Evolutionary conservation across 2,329 filamentous ascomycete genomes (phyloP).

Genomic region (Beauveria varroae): DNA sequence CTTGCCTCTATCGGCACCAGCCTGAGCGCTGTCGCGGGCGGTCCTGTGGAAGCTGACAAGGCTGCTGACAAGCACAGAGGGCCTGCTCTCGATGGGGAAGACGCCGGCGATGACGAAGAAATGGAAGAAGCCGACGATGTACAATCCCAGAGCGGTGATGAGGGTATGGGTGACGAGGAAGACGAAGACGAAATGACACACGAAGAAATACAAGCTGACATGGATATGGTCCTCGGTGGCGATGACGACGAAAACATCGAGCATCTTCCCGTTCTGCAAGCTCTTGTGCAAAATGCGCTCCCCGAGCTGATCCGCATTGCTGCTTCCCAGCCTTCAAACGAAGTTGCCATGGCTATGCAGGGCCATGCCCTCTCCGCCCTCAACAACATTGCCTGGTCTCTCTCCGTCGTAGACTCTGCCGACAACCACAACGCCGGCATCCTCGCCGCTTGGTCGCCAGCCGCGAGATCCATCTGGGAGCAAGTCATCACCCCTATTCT

Average conservation of each 20-base stretch:
- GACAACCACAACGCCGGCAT: slow-evolving; percentile 45
- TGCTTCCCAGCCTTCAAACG: slow-evolving; percentile 31
- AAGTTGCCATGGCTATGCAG: slow-evolving; percentile 39
- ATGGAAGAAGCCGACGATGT: slow-evolving; percentile 29
- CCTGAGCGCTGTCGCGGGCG: slow-evolving; percentile 41
- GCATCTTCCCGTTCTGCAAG: slow-evolving; percentile 46
- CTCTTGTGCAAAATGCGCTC: slow-evolving; percentile 27
- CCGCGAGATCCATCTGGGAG: slow-evolving; percentile 50
- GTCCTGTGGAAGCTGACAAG: slow-evolving; percentile 10
- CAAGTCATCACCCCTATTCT: slow-evolving; percentile 50
- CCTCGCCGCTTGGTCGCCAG: slow-evolving; percentile 45
- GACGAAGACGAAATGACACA: slow-evolving; percentile 48
- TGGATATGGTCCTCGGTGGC: slow-evolving; percentile 54
- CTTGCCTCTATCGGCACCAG: slow-evolving; percentile 57
- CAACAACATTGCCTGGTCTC: slow-evolving; percentile 61
- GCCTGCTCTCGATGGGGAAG: slow-evolving; percentile 26
- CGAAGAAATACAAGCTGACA: slow-evolving; percentile 54
- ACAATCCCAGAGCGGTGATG: slow-evolving; percentile 28
- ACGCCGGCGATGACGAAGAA: slow-evolving; percentile 28
- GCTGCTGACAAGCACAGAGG: slow-evolving; percentile 20
- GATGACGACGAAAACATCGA: slow-evolving; percentile 34
- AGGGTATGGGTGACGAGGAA: slow-evolving; percentile 28
- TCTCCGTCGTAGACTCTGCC: slow-evolving; percentile 53
- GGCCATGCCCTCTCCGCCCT: slow-evolving; percentile 50
- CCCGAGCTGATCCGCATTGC: slow-evolving; percentile 41